These are phyloP conservation scores for Fusarium concolor DNA, from an alignment of 2,329 filamentous ascomycete species.

Conservation along the genomic window DNA sequence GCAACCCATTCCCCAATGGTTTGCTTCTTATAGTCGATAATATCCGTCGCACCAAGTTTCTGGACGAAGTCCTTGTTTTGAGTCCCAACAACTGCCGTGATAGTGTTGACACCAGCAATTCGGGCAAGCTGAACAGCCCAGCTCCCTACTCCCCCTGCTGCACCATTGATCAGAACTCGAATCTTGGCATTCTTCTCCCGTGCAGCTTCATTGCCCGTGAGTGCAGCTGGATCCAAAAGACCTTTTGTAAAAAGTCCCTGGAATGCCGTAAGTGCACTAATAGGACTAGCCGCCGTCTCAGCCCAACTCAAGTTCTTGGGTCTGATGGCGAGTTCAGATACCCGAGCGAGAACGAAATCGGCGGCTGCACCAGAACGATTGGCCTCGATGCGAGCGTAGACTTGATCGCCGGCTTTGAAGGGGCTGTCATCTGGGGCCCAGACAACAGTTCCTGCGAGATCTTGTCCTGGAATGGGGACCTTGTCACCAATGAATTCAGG, in stretches of 20 bases:
- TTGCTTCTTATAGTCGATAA: conserved; percentile 30
- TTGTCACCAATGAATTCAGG: conserved; percentile 39
- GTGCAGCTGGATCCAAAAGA: background rate
- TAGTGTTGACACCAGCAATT: background rate
- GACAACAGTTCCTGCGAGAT: conserved; percentile 54
- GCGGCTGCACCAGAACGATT: conserved; percentile 21
- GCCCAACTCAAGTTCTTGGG: conserved; percentile 50
- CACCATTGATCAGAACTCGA: conserved; percentile 24
- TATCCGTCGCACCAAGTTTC: conserved; percentile 24
- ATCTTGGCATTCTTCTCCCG: conserved; percentile 7
- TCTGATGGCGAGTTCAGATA: conserved; percentile 50
- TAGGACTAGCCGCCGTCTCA: conserved; percentile 53
- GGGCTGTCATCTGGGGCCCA: conserved; percentile 40
- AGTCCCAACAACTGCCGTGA: conserved; percentile 7
- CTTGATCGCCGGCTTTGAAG: conserved; percentile 35
- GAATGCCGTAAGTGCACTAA: conserved; percentile 56
- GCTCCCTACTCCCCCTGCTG: conserved; percentile 23
- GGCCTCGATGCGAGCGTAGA: conserved; percentile 33
- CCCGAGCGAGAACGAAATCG: conserved; percentile 28
- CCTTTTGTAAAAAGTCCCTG: conserved; percentile 50
- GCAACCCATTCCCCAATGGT: conserved; percentile 22
- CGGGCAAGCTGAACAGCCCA: conserved; percentile 32
- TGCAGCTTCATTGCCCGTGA: background rate
- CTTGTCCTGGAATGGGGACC: conserved; percentile 50
- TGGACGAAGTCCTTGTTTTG: conserved; percentile 10